Conservation (phyloP, 73 alveolate species). For the Stentor roeselii region DNA sequence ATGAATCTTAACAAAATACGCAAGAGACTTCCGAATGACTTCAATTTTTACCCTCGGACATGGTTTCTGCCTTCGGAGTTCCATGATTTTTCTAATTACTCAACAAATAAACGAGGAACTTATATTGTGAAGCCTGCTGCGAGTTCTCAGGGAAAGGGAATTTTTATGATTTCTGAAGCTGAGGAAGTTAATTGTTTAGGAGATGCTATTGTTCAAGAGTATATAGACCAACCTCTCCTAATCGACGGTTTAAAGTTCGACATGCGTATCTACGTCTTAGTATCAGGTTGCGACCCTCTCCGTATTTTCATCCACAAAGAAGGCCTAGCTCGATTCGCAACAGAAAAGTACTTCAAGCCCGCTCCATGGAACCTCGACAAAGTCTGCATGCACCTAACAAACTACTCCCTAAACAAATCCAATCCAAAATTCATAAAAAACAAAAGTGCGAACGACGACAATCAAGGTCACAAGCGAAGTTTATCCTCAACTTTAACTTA, state of each 20-base stretch:
- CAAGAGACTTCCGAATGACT: constrained; percentile 31
- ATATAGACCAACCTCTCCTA: constrained; percentile 84
- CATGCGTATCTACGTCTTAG: constrained; percentile 87
- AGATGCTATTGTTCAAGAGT: constrained; percentile 71
- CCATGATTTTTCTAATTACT: not conserved
- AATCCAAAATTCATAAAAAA: constrained; percentile 58
- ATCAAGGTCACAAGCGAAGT: not conserved
- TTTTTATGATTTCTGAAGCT: constrained; percentile 30
- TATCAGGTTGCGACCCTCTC: constrained; percentile 86
- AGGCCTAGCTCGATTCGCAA: constrained; percentile 95
- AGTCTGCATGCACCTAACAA: constrained; percentile 81
- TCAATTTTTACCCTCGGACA: constrained; percentile 49
- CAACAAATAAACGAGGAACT: constrained; percentile 2
- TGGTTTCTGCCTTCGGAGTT: constrained; percentile 42
- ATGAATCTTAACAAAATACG: constrained; percentile 33
- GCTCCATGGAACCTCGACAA: constrained; percentile 55
- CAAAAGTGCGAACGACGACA: constrained; percentile 30
- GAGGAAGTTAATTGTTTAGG: constrained; percentile 30
- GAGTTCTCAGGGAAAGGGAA: constrained; percentile 50
- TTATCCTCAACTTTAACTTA: not conserved
- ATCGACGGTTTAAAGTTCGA: constrained; percentile 93
- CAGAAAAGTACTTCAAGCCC: constrained; percentile 83
- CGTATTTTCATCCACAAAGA: constrained; percentile 88
- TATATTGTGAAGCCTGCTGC: constrained; percentile 47
- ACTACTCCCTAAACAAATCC: constrained; percentile 81